Conservation (phyloP, 2,329 filamentous ascomycete genomes). For the Tympanopsis confertula region DNA sequence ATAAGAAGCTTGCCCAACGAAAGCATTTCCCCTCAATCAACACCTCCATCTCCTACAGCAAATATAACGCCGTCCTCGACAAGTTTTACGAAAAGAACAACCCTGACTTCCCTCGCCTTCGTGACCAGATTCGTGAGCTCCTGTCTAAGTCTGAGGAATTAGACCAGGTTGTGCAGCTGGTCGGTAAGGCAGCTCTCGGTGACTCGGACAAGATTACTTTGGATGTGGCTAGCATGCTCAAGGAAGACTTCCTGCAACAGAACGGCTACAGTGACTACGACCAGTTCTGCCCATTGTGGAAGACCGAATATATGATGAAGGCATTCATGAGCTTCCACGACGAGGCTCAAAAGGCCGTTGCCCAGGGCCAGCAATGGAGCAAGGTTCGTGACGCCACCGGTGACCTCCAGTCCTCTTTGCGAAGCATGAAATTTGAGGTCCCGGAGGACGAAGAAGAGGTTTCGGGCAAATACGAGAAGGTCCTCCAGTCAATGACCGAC, state of each 20-base stretch:
- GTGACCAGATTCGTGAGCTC: constrained; percentile 86
- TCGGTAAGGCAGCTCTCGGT: constrained; percentile 91
- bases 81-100: constrained; percentile 89
- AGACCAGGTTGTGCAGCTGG: constrained; percentile 95
- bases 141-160: constrained; percentile 92
- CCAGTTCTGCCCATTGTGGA: constrained; percentile 98
- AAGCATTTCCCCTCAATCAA: constrained; percentile 99
- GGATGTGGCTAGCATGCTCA: constrained; percentile 83
- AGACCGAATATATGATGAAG: constrained; percentile 99
- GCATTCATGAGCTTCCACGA: constrained; percentile 97
- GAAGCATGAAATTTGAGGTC: constrained; percentile 94
- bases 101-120: constrained; percentile 84
- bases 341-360: constrained; percentile 88
- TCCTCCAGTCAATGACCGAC: not conserved
- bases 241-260: constrained; percentile 98
- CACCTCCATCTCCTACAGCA: constrained; percentile 87
- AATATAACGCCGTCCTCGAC: constrained; percentile 81
- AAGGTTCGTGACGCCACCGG: constrained; percentile 85
- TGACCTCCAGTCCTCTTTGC: constrained; percentile 73
- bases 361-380: constrained; percentile 80
- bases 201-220: constrained; percentile 97
- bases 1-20: constrained; percentile 97
- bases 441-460: constrained; percentile 73
- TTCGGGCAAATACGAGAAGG: constrained; percentile 43
- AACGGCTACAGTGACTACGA: constrained; percentile 99